A percentile compares a stretch with the other conserved stretches of the same genome.
Conservation (phyloP, 768 basidiomycete species). For the Boletellus ananas region DNA sequence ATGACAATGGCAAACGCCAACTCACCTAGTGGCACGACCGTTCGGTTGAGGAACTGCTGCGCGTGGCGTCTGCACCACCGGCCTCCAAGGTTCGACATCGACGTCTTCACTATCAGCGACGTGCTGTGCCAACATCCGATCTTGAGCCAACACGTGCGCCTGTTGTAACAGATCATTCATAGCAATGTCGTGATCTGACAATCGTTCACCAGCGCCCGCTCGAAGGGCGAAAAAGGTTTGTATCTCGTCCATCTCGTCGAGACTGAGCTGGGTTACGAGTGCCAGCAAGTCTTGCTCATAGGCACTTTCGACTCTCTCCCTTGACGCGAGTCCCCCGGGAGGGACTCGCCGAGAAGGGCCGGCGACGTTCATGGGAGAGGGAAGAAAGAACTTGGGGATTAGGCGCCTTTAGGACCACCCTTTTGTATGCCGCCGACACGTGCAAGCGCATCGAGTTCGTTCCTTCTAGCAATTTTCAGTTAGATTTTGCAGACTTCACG, state of each 20-base stretch:
- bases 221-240: conserved; percentile 7
- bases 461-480: background rate
- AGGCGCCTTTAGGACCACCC: background rate
- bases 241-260: conserved; percentile 19
- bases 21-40: background rate
- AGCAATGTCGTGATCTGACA: conserved; percentile 25
- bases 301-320: conserved; percentile 17
- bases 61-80: background rate
- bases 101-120: conserved; percentile 13
- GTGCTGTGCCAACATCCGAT: conserved; percentile 19
- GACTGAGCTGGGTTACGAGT: conserved; percentile 18
- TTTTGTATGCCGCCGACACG: conserved; percentile 5
- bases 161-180: conserved; percentile 26
- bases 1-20: background rate
- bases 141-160: conserved; percentile 17
- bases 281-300: conserved; percentile 25
- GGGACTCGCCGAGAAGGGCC: conserved; percentile 22
- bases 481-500: no score
- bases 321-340: background rate
- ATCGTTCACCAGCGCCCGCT: background rate
- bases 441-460: background rate
- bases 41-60: background rate
- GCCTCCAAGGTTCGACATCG: background rate
- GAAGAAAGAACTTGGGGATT: conserved; percentile 7
- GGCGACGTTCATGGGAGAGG: conserved; percentile 23